These are phyloP conservation scores for Ulota crispa DNA, from an alignment of 225 moss, liverwort and hornwort species.

Conservation along the genomic window DNA sequence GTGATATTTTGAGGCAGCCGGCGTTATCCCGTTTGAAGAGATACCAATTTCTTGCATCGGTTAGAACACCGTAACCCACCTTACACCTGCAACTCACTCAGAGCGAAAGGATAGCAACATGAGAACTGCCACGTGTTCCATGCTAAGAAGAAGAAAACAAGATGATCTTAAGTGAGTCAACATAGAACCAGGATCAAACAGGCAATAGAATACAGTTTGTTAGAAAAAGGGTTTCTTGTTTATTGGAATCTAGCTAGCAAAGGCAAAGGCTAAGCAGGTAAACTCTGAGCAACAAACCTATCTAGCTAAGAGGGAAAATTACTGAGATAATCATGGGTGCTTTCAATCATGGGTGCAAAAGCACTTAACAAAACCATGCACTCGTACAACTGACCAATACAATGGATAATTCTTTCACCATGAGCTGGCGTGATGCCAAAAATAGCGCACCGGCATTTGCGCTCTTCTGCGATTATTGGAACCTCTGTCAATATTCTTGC, in stretches of 20 bases:
- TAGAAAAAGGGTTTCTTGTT: not conserved
- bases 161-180: not conserved
- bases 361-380: slow-evolving; percentile 8
- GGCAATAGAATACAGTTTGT: not conserved
- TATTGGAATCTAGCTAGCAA: not conserved
- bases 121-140: not conserved
- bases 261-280: not conserved
- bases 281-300: not conserved
- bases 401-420: not conserved
- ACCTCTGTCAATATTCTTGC: not conserved
- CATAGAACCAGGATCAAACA: not conserved
- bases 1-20: not conserved
- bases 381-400: slow-evolving; percentile 12
- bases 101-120: not conserved
- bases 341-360: slow-evolving; percentile 13
- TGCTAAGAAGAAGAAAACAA: not conserved
- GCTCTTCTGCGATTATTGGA: not conserved
- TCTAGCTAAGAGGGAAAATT: not conserved
- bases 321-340: slow-evolving; percentile 1
- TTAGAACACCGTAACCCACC: not conserved
- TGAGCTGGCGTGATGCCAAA: slow-evolving; percentile 14
- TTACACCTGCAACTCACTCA: not conserved
- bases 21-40: not conserved
- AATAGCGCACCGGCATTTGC: not conserved
- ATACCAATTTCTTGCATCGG: not conserved